These are phyloP conservation scores for Taphrina populina DNA, from an alignment of 1,139 yeast species.

Conservation along the genomic window DNA sequence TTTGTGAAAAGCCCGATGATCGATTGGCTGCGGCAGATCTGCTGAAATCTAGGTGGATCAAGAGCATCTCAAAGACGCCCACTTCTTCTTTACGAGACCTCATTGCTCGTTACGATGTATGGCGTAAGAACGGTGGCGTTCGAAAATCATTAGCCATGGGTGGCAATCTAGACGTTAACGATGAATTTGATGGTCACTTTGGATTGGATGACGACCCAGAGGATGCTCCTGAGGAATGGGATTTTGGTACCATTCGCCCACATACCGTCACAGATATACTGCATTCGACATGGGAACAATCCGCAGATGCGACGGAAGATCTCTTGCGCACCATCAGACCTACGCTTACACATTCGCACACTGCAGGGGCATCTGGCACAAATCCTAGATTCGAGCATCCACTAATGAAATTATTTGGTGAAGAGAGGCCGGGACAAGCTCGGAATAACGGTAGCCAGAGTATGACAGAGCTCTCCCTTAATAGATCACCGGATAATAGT, in stretches of 20 bases:
- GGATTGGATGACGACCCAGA: conserved; percentile 39
- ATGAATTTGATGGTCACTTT: conserved; percentile 30
- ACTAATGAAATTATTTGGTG: conserved; percentile 27
- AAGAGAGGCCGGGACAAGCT: background rate
- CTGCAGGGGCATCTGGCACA: background rate
- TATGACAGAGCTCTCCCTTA: conserved; percentile 1
- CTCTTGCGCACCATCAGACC: conserved; percentile 23
- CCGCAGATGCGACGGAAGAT: conserved; percentile 30
- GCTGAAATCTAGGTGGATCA: conserved; percentile 68
- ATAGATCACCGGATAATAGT: background rate
- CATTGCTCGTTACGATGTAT: conserved; percentile 71
- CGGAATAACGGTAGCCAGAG: conserved; percentile 5
- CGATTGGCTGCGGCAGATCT: conserved; percentile 86
- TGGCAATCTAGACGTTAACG: conserved; percentile 26
- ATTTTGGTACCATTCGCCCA: conserved; percentile 42
- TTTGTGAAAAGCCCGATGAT: conserved; percentile 89
- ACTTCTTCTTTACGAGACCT: conserved; percentile 68
- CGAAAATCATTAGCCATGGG: conserved; percentile 33
- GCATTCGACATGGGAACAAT: conserved; percentile 27
- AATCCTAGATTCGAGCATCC: conserved; percentile 21
- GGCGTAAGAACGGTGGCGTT: conserved; percentile 56
- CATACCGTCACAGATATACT: background rate
- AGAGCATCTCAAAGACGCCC: conserved; percentile 59
- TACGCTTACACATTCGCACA: background rate
- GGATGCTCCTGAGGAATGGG: conserved; percentile 46